Conservation (phyloP, 129 eudicot species). For the Chrysanthemum lavandulifolium region DNA sequence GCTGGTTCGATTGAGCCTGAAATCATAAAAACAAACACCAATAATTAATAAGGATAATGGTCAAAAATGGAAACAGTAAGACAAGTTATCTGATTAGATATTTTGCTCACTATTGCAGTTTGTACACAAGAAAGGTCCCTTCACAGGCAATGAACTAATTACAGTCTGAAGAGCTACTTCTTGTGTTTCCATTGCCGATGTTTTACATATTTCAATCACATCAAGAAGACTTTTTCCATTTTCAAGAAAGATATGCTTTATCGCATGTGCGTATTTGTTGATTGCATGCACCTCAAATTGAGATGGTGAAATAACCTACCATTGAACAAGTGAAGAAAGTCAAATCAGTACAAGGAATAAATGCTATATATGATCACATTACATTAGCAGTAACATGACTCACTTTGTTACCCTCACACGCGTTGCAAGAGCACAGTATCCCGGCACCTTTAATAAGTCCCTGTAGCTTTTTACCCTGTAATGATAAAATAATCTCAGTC, state of each 20-base stretch:
- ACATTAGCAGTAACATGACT: slow-evolving; percentile 28
- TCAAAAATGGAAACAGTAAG: background rate
- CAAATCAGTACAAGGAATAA: background rate
- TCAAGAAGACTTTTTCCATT: slow-evolving; percentile 87
- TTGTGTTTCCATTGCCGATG: slow-evolving; percentile 43
- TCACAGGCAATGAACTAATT: slow-evolving; percentile 69
- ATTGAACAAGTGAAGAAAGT: slow-evolving; percentile 15
- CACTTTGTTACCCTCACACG: slow-evolving; percentile 70
- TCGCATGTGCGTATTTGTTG: slow-evolving; percentile 72
- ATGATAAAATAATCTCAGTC: slow-evolving; percentile 14
- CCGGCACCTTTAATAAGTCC: slow-evolving; percentile 77
- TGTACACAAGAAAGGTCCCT: slow-evolving; percentile 53
- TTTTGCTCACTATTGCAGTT: slow-evolving; percentile 52
- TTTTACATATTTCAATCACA: slow-evolving; percentile 65
- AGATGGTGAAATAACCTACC: slow-evolving; percentile 77
- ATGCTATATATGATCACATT: background rate
- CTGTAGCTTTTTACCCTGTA: slow-evolving; percentile 53
- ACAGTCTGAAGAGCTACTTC: slow-evolving; percentile 58
- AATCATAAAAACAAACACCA: slow-evolving; percentile 8
- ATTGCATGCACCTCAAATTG: slow-evolving; percentile 88
- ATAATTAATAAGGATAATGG: slow-evolving; percentile 13
- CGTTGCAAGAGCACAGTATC: slow-evolving; percentile 72
- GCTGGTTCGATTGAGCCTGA: slow-evolving; percentile 24
- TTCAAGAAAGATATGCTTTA: slow-evolving; percentile 73
- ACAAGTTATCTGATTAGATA: background rate